These are phyloP conservation scores for Thielaviopsis euricoi DNA, from an alignment of 2,329 filamentous ascomycete genomes.

Conservation along the genomic window DNA sequence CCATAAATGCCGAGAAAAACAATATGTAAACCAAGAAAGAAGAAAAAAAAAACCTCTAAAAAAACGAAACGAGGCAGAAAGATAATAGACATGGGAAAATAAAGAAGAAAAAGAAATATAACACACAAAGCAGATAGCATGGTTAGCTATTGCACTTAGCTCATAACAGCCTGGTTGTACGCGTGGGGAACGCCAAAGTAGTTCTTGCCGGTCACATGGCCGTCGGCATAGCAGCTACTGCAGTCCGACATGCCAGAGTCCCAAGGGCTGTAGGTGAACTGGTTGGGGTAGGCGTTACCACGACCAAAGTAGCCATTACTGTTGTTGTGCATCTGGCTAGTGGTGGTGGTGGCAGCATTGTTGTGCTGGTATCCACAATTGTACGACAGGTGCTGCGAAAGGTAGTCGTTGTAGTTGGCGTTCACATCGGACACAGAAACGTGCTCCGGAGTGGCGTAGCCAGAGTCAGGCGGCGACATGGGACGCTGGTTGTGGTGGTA, in stretches of 20 bases:
- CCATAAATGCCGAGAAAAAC: conserved; percentile 11
- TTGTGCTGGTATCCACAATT: conserved; percentile 26
- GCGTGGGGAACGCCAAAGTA: conserved; percentile 30
- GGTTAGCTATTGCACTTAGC: conserved; percentile 21
- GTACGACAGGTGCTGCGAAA: conserved; percentile 28
- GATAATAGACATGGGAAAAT: conserved; percentile 6
- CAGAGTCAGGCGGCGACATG: conserved; percentile 43
- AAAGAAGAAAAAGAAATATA: conserved; percentile 14
- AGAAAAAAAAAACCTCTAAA: conserved; percentile 3
- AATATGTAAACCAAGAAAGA: conserved; percentile 7
- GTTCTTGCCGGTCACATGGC: conserved; percentile 25
- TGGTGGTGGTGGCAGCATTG: neutral
- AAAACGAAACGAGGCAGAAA: conserved; percentile 3
- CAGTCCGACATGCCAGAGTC: conserved; percentile 34
- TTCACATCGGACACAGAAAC: conserved; percentile 38
- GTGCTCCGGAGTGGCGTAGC: conserved; percentile 45
- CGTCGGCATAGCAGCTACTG: conserved; percentile 29
- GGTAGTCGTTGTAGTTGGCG: conserved; percentile 41
- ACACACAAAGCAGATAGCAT: conserved; percentile 13
- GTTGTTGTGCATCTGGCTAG: conserved; percentile 13
- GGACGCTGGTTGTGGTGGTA: conserved; percentile 21
- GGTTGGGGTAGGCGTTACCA: conserved; percentile 24
- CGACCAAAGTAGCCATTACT: conserved; percentile 24
- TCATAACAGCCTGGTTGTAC: conserved; percentile 40
- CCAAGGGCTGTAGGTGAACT: conserved; percentile 35